Evolutionary conservation across 768 basidiomycete genomes (phyloP).

Genomic region (Calocybe indica): DNA sequence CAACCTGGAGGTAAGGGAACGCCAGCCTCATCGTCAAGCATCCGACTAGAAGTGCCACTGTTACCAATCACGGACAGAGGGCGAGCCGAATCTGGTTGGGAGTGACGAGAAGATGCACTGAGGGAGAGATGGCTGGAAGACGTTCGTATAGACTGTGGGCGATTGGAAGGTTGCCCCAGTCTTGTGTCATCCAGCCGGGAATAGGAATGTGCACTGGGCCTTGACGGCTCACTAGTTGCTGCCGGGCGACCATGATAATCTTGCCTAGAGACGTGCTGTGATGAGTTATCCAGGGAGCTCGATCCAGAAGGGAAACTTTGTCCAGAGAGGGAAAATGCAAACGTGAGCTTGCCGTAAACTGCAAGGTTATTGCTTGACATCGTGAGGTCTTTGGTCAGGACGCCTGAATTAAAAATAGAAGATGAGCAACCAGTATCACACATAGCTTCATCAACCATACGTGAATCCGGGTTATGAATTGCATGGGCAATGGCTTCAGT

Average conservation of each 20-base stretch:
- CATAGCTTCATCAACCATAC: neutral
- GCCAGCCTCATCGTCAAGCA: constrained; percentile 52
- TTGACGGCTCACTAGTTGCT: constrained; percentile 1
- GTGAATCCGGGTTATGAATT: constrained; percentile 33
- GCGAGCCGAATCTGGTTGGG: constrained; percentile 13
- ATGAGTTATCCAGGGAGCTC: constrained; percentile 2
- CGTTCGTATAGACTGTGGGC: constrained; percentile 10
- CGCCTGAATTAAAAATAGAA: constrained; percentile 19
- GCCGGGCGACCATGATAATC: constrained; percentile 3
- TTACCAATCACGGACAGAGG: constrained; percentile 10
- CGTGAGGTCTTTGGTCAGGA: constrained; percentile 71
- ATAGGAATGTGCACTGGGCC: constrained; percentile 6
- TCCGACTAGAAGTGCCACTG: constrained; percentile 15
- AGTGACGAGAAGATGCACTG: constrained; percentile 13
- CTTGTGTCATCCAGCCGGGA: constrained; percentile 1
- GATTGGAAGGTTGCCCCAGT: constrained; percentile 8
- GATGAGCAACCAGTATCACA: constrained; percentile 9
- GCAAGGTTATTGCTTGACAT: constrained; percentile 70
- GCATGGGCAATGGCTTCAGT: constrained; percentile 48
- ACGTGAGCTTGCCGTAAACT: constrained; percentile 79
- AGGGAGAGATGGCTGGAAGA: constrained; percentile 20
- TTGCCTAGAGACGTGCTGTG: constrained; percentile 7
- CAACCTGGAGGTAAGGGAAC: constrained; percentile 70
- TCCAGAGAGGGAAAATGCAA: constrained; percentile 45
- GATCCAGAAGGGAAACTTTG: constrained; percentile 19